Conservation (phyloP, 179 eudicot species). For the Heliamphora pulchella region DNA sequence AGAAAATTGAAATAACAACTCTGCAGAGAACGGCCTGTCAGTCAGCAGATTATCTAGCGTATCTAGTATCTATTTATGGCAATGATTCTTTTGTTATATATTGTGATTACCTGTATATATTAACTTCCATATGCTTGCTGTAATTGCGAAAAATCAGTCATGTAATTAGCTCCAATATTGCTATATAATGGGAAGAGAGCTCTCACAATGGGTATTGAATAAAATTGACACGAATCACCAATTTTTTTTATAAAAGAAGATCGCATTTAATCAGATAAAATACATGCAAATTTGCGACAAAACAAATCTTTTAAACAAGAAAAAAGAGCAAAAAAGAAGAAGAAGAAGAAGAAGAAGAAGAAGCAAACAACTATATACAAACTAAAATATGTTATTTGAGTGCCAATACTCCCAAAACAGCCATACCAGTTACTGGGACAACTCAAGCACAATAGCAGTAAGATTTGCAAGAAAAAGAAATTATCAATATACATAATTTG, state of each 20-base stretch:
- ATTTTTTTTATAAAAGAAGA: no score
- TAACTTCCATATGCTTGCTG: no score
- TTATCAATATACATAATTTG: constrained; percentile 19
- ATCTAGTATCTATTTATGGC: no score
- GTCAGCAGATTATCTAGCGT: no score
- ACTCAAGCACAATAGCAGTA: constrained; percentile 9
- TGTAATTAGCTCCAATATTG: no score
- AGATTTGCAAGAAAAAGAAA: background rate
- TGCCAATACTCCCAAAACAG: background rate
- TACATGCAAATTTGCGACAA: background rate
- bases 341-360: background rate
- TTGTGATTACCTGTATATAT: no score
- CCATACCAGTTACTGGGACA: constrained; percentile 1
- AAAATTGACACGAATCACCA: no score
- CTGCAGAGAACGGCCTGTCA: background rate
- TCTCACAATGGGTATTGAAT: no score
- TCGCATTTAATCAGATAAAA: constrained; percentile 1
- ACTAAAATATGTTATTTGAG: background rate
- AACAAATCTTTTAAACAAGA: background rate
- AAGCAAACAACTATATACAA: constrained; percentile 22
- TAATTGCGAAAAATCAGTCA: no score
- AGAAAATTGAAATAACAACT: background rate
- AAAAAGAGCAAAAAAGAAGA: background rate
- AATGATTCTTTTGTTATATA: no score
- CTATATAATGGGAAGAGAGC: no score